Evolutionary conservation across 805 yeast species (phyloP), one percentile per base, ranked within the genome.

Genomic region (Torulaspora quercuum): DNA sequence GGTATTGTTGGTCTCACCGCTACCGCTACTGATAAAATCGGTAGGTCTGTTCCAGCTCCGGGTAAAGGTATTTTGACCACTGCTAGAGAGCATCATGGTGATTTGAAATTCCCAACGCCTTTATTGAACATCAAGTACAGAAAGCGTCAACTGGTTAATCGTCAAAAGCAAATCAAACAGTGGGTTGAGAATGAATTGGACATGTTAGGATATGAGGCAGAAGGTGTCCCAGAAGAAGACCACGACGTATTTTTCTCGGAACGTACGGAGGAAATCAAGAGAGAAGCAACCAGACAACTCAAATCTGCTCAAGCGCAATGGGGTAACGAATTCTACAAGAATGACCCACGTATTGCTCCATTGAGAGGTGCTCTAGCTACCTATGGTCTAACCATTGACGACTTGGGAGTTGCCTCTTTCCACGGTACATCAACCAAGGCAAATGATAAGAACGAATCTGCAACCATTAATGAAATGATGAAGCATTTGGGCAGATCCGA

Each of bases 391-490:
- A 81, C 95, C 34, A 73, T 94, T 59, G 99, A 92, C 64, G 99
- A 92, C 59, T 72, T 92, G 60, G 95, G 84, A 33, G 97, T 89
- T 53, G 92, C 96, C 35, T 89, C 97, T 7, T 88, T 92, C 95
- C 99, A 92, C 63, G 99, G 99, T 71, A 92, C 99, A 15, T 90
- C 97, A 12, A 92, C 99, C 45, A 82, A 79, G 72, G 99, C 99
- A 44, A 92, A 92, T 63, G 99, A 92, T 64, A 92, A 92, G 85
- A 92, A 94, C 65, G 99, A 92, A 74, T 78, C 95, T 43, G 82
- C 82, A 42, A 85, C 97, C 25, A 73, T 94, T 64, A 82, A 92
- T 65, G 69, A 74, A 55, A 92, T 94, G 97, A 83, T 94, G 80
- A 69, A 74, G 59, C 98, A 92, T 63, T 73, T 92, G 61, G 98